Evolutionary conservation across 805 yeast species (phyloP), one percentile per base, ranked within the genome.

Genomic region (Metschnikowia anglica): DNA sequence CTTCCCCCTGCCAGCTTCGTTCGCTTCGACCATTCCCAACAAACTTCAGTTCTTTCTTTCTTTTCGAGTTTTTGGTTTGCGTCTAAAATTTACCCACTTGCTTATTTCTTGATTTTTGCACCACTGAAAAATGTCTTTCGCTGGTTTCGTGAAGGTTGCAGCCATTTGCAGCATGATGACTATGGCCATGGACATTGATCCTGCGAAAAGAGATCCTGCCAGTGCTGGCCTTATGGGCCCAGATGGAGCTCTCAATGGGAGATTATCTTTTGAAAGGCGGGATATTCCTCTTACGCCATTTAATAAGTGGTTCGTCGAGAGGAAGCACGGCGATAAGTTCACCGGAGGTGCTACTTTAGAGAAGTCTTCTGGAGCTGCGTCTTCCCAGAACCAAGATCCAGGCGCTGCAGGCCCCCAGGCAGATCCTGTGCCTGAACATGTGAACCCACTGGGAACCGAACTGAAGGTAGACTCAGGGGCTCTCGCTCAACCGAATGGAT

Each of bases 151-250:
- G 25, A 7, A 37, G 15, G 5, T 36, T 37, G 40, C 34, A 28
- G 24, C 28, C 27, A 4, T 37, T 37, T 37, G 40, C 35, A 30
- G 41, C 41, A 26, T 12, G 9, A 12, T 27, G 13, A 20, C 16
- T 8, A 15, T 17, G 16, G 33, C n/a, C n/a, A n/a, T n/a, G n/a
- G n/a, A n/a, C n/a, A n/a, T n/a, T n/a, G n/a, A n/a, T n/a, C n/a
- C n/a, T n/a, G n/a, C n/a, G n/a, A n/a, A n/a, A n/a, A n/a, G n/a
- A n/a, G n/a, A n/a, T n/a, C n/a, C n/a, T 9, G 33, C 8, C 33
- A 15, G 33, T 10, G 16, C 16, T 23, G 25, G 25, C 33, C 12
- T n/a, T n/a, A 29, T 29, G 20, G 19, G 16, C 11, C 21, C 33
- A 27, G 9, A 5, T 12, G 7, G 12, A 27, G 10, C 9, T 29